These are phyloP conservation scores for Acacia melanoxylon DNA, from an alignment of 306 rosid genomes.

Conservation along the genomic window DNA sequence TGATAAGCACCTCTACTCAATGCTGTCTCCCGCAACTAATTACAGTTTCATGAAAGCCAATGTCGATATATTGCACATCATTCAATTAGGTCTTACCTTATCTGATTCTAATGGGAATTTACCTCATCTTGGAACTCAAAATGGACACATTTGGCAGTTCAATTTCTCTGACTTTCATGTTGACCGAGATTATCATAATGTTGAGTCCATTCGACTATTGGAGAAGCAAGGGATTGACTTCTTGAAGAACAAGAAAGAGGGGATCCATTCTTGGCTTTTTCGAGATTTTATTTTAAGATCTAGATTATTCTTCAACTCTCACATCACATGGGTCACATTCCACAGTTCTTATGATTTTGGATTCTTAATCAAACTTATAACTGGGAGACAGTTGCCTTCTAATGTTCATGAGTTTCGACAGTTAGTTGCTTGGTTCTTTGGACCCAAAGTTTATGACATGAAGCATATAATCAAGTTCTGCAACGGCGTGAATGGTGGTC, in stretches of 20 bases:
- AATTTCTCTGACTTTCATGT: neutral
- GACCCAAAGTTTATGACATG: conserved; percentile 2
- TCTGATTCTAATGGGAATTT: neutral
- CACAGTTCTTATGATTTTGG: conserved; percentile 24
- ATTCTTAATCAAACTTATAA: neutral
- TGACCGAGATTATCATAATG: neutral
- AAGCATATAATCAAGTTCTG: conserved; percentile 18
- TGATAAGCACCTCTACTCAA: too few relatives aligned
- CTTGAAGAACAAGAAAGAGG: neutral
- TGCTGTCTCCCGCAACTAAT: too few relatives aligned
- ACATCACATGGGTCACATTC: neutral
- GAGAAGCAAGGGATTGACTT: conserved; percentile 21
- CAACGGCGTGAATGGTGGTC: neutral
- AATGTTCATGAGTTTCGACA: neutral
- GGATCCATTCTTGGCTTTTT: neutral
- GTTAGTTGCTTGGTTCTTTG: neutral
- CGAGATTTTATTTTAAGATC: too few relatives aligned
- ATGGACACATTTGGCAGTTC: neutral
- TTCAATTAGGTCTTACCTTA: conserved; percentile 11
- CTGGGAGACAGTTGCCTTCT: neutral
- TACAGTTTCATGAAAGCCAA: neutral
- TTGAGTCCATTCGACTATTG: neutral
- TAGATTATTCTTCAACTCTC: too few relatives aligned
- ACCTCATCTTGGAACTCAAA: conserved; percentile 5
- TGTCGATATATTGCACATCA: too few relatives aligned